Conservation (phyloP, 768 basidiomycete genomes). For the Podaxis carcinomalis region DNA sequence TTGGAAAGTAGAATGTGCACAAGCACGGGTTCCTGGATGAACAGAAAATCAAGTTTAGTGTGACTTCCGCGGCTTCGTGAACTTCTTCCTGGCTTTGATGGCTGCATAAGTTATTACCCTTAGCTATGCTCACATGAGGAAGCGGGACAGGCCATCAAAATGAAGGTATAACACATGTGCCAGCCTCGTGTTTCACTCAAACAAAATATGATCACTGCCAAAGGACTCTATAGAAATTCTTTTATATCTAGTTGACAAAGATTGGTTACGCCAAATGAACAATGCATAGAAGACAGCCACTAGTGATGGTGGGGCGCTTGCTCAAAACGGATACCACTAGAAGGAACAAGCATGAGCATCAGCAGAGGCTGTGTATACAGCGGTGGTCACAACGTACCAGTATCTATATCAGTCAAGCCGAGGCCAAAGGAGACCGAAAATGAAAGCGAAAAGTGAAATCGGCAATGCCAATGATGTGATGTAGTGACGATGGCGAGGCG, state of each 20-base stretch:
- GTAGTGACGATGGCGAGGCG: neutral
- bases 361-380: neutral
- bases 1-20: constrained; percentile 9
- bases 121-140: neutral
- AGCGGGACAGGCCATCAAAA: neutral
- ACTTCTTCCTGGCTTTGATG: neutral
- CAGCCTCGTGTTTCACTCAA: constrained; percentile 15
- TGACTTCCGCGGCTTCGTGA: neutral
- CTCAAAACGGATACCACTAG: constrained; percentile 86
- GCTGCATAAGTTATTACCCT: neutral
- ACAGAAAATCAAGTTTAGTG: neutral
- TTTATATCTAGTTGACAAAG: neutral
- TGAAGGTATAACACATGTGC: neutral
- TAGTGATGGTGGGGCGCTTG: constrained; percentile 76
- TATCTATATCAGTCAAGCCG: constrained; percentile 23
- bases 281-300: constrained; percentile 18
- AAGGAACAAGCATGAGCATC: constrained; percentile 15
- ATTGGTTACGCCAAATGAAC: neutral
- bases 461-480: neutral
- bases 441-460: neutral
- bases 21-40: neutral
- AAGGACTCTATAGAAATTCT: neutral
- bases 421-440: neutral
- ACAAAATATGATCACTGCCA: too few relatives aligned
- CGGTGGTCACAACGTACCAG: constrained; percentile 25